Evolutionary conservation across 805 yeast genomes (phyloP), one percentile per base, ranked within the genome.

Genomic region (Candida verbasci): DNA sequence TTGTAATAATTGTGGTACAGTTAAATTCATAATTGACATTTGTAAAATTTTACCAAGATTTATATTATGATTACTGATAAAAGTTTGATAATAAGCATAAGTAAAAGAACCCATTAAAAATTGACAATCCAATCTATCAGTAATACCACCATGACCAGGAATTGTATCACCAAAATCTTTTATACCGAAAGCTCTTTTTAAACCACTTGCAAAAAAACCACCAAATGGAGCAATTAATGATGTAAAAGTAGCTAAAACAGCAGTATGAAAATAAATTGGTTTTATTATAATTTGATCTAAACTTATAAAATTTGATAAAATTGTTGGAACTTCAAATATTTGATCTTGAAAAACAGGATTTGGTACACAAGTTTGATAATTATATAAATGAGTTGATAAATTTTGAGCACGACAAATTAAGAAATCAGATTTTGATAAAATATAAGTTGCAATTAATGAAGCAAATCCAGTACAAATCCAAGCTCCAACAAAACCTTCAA

Each of bases 141-240:
- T 89, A 47, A 93, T 82, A 48, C 98, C 98, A 45, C 98, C 98
- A 56, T 93, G 98, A 22, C 98, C 98, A 11, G 98, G 98, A 48
- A 93, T 93, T 8, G 97, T 91, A 55, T 91, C 95, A 48, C 97
- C 98, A 54, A 93, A 93, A 62, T 93, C 98, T 64, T 93, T 93
- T 38, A 89, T 88, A 53, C 91, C 86, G 65, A 93, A 89, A 10
- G 97, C 87, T 62, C 98, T 80, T 68, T 93, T 93, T 50, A 93
- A 72, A n/a, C 97, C 98, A 37, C 94, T 82, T 6, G 97, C 97
- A 53, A 93, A 93, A 60, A 93, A 93, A 1, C 98, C 98, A 37
- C 98, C 98, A 56, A 93, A 93, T 41, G 98, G 98, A 3, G 98
- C 98, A 58, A 93, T 82, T 46, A 93, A 72, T 0, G 97, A 91